Base-by-base conservation (phyloP, 371 early-diverging fungal genomes). In the Scutellospora calospora region DNA sequence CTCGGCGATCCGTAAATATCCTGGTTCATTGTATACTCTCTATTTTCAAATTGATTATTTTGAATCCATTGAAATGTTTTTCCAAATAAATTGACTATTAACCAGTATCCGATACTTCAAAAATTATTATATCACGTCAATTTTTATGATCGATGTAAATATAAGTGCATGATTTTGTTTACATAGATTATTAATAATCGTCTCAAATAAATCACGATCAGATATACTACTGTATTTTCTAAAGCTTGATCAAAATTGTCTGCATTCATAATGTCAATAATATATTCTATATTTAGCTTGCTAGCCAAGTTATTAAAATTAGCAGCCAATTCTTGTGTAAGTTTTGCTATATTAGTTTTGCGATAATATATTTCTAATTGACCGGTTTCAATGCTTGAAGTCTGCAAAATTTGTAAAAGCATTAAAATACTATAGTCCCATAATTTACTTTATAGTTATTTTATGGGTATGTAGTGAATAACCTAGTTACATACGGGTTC, bases 191-290 rank as follows among this genome's bases (percentile, higher is more conserved):
- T 86, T 85, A n/a, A 88, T 69, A 76, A 88, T 86, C 22, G 87
- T 87, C n/a, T 84, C 83, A 84, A 85, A 87, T 85, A 88, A 86
- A 12, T 87, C 85, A 11, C 71, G 80, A 74, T 88, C 22, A 88
- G 80, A 81, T 84, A 88, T 5, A 86, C 63, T 5, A 80, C 63
- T 5, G 80, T 82, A 11, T 77, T 35, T 41, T 51, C 22, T 41
- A 76, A 38, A 35, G 6, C 29, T 11, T 81, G 80, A 8, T 82
- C 79, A 35, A 84, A 31, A 35, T 33, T 22, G 11, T 45, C 12
- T 1, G 6, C 12, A 60, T 66, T 54, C 41, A 83, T 82, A 57
- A 85, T 83, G 22, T 81, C 81, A 62, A 85, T 51, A 18, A 54
- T 80, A 51, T 85, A 84, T 1, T 82, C 69, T 55, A 85, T 29